Evolutionary conservation across 2,329 filamentous ascomycete genomes (phyloP).

Genomic region (Macroventuria anomochaeta): DNA sequence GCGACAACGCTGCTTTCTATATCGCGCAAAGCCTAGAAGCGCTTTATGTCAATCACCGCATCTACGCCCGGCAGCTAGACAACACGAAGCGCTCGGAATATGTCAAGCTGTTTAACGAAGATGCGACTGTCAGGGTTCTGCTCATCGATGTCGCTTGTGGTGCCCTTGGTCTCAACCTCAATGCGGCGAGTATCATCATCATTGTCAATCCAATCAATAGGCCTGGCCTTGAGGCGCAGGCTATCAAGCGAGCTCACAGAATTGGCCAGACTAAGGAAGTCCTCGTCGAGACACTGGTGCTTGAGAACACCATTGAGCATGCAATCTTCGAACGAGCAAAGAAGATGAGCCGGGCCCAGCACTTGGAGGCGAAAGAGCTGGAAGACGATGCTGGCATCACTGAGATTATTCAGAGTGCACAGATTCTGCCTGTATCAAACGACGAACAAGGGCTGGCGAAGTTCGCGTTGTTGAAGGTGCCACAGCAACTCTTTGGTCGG

Average conservation of each 20-base stretch:
- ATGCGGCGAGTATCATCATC: constrained; percentile 81
- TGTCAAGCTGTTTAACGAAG: constrained; percentile 77
- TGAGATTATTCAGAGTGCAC: constrained; percentile 64
- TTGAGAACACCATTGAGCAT: constrained; percentile 83
- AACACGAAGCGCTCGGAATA: constrained; percentile 73
- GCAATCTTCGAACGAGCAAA: constrained; percentile 76
- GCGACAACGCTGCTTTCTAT: constrained; percentile 85
- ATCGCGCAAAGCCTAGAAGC: constrained; percentile 83
- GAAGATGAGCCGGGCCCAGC: constrained; percentile 72
- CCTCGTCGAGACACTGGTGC: constrained; percentile 82
- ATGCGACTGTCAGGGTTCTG: constrained; percentile 73
- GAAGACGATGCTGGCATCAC: constrained; percentile 66
- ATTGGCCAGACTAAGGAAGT: constrained; percentile 84
- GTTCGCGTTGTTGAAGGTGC: constrained; percentile 51
- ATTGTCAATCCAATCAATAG: constrained; percentile 90
- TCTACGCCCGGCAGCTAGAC: constrained; percentile 70
- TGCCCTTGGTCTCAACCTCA: constrained; percentile 85
- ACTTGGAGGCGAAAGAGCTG: constrained; percentile 61
- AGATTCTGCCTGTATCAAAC: constrained; percentile 53
- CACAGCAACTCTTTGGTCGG: constrained; percentile 56
- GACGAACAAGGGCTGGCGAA: constrained; percentile 43
- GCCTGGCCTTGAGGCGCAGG: constrained; percentile 84
- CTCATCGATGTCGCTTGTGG: constrained; percentile 92
- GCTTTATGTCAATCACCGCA: constrained; percentile 66
- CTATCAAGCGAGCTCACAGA: constrained; percentile 85